Conservation (phyloP, 768 basidiomycete species). For the Thelephora aurantiotincta region DNA sequence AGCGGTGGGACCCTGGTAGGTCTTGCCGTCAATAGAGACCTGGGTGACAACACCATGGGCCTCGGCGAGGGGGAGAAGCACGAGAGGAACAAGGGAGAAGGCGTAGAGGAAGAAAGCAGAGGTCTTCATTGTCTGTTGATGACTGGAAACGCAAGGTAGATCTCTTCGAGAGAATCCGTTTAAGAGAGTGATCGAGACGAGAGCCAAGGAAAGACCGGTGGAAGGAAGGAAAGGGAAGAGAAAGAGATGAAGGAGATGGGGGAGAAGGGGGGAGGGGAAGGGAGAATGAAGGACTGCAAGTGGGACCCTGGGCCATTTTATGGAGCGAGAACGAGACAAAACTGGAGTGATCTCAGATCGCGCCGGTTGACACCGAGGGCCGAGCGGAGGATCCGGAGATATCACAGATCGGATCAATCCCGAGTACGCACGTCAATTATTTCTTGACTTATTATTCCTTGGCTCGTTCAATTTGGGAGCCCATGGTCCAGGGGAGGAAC, state of each 20-base stretch:
- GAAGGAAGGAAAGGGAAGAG: neutral
- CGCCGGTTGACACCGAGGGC: no score
- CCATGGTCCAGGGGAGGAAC: no score
- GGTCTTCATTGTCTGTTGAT: neutral
- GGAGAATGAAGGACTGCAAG: neutral
- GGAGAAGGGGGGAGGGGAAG: neutral
- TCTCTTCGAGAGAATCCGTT: neutral
- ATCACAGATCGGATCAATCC: no score
- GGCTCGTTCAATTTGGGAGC: no score
- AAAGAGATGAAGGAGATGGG: neutral
- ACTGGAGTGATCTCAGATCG: no score
- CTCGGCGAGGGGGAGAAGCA: slow-evolving; percentile 14
- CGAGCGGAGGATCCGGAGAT: no score
- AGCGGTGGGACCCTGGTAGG: slow-evolving; percentile 25
- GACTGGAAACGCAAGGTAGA: neutral
- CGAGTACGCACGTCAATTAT: no score
- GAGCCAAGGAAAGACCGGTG: neutral
- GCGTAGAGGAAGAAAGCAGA: slow-evolving; percentile 2
- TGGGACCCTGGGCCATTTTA: no score
- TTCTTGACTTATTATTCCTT: no score
- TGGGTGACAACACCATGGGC: slow-evolving; percentile 30
- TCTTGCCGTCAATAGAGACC: slow-evolving; percentile 28
- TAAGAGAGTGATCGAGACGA: neutral
- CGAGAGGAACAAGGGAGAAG: slow-evolving; percentile 6
- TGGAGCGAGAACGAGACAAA: no score